phyloP scores from a whole-genome alignment of 805 yeast species.

The Metschnikowia kofuensis region DNA sequence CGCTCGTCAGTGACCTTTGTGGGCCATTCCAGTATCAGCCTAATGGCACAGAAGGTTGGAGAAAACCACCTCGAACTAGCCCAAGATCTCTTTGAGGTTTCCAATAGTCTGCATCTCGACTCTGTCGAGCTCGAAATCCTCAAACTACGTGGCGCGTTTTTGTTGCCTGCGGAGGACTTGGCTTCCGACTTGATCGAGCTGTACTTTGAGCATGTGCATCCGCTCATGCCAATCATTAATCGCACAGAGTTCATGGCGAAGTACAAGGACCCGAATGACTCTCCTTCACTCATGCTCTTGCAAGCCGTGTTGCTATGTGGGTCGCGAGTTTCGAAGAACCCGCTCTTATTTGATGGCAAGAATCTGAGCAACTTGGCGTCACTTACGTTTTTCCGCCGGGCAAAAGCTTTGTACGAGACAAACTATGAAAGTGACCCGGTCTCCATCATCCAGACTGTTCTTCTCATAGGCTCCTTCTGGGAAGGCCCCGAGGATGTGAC shows the following conservation, averaged over 20 bases:
- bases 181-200: conserved; percentile 58
- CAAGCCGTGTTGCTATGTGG: conserved; percentile 72
- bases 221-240: conserved; percentile 66
- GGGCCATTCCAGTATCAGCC: conserved; percentile 52
- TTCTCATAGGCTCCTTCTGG: conserved; percentile 66
- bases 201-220: conserved; percentile 65
- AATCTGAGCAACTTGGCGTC: conserved; percentile 53
- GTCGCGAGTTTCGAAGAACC: conserved; percentile 55
- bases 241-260: conserved; percentile 57
- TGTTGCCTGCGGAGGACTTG: conserved; percentile 58
- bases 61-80: conserved; percentile 47
- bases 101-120: conserved; percentile 37
- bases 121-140: conserved; percentile 64
- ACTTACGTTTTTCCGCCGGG: conserved; percentile 59
- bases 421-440: conserved; percentile 65
- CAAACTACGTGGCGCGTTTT: conserved; percentile 65
- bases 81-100: conserved; percentile 36
- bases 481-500: conserved; percentile 71
- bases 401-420: conserved; percentile 71
- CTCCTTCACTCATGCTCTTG: conserved; percentile 61
- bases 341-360: conserved; percentile 47
- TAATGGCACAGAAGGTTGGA: conserved; percentile 44
- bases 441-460: conserved; percentile 56
- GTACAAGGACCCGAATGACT: conserved; percentile 52
- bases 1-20: conserved; percentile 44